Conservation (phyloP, 306 rosid species). For the cucumber (Cucumis sativus) region DNA sequence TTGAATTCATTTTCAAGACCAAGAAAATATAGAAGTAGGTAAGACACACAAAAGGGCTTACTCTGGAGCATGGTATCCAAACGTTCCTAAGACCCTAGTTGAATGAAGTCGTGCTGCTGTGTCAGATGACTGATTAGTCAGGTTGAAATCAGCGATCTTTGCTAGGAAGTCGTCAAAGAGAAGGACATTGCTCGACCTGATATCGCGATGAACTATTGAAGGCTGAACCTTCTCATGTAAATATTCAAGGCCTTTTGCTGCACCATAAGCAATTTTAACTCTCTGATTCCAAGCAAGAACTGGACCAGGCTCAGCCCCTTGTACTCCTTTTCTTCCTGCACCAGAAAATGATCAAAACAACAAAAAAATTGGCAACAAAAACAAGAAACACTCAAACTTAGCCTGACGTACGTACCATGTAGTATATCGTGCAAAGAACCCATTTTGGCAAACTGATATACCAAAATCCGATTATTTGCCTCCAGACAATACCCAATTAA, state of each 20-base stretch:
- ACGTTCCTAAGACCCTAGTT: slow-evolving; percentile 95
- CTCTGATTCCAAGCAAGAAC: slow-evolving; percentile 70
- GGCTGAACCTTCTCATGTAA: slow-evolving; percentile 93
- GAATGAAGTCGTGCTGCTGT: slow-evolving; percentile 90
- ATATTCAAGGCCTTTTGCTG: slow-evolving; percentile 89
- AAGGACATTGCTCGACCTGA: slow-evolving; percentile 90
- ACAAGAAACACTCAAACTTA: neutral
- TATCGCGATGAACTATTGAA: slow-evolving; percentile 78
- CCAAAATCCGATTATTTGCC: slow-evolving; percentile 62
- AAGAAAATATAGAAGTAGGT: neutral
- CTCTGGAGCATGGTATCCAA: slow-evolving; percentile 99
- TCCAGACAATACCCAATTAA: slow-evolving; percentile 87
- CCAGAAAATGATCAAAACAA: slow-evolving; percentile 7
- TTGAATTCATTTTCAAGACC: neutral
- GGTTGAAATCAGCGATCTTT: slow-evolving; percentile 82
- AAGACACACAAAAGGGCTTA: slow-evolving; percentile 20
- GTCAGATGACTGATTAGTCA: slow-evolving; percentile 83
- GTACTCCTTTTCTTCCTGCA: slow-evolving; percentile 94
- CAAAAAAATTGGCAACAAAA: neutral
- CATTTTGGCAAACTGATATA: slow-evolving; percentile 58
- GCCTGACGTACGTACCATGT: slow-evolving; percentile 59
- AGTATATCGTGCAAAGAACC: slow-evolving; percentile 93
- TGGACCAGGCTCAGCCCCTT: slow-evolving; percentile 98
- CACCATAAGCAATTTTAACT: slow-evolving; percentile 83
- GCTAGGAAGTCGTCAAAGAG: slow-evolving; percentile 56